A percentile compares a stretch with the other conserved stretches of the same genome.
phyloP scores from a whole-genome alignment of 306 rosid genomes.

The Macrotyloma uniflorum region DNA sequence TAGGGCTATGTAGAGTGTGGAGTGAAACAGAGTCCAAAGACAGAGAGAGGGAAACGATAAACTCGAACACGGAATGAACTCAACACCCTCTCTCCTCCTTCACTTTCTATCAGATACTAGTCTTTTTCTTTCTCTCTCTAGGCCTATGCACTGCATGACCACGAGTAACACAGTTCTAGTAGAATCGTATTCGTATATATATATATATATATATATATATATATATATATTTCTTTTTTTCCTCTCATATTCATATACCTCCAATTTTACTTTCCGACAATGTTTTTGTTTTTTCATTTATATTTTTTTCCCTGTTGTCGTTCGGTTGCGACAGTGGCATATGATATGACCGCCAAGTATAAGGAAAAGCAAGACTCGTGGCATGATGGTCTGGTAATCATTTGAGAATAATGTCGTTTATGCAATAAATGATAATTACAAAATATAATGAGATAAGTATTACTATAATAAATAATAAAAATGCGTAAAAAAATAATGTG shows the following conservation, averaged over 20 bases:
- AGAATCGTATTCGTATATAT: neutral
- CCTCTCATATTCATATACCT: neutral
- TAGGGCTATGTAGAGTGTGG: constrained; percentile 12
- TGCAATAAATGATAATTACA: neutral
- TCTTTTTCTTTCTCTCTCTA: constrained; percentile 12
- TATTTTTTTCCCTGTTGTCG: neutral
- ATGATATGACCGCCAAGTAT: neutral
- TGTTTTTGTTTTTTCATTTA: neutral
- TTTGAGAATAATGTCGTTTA: neutral
- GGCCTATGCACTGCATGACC: neutral
- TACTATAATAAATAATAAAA: too few species aligned
- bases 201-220: too few species aligned
- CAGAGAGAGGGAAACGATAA: neutral
- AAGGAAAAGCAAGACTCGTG: neutral
- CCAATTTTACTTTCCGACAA: neutral
- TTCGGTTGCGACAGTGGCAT: constrained; percentile 33
- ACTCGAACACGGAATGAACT: neutral
- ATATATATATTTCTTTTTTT: neutral
- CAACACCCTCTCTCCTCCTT: neutral
- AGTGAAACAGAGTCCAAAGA: constrained; percentile 36
- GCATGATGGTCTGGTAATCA: neutral
- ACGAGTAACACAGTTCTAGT: neutral
- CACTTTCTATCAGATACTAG: neutral
- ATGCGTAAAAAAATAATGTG: too few species aligned
- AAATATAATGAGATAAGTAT: too few species aligned